Evolutionary conservation across 169 alveolate genomes (phyloP).

Genomic region (Perkinsus olseni): DNA sequence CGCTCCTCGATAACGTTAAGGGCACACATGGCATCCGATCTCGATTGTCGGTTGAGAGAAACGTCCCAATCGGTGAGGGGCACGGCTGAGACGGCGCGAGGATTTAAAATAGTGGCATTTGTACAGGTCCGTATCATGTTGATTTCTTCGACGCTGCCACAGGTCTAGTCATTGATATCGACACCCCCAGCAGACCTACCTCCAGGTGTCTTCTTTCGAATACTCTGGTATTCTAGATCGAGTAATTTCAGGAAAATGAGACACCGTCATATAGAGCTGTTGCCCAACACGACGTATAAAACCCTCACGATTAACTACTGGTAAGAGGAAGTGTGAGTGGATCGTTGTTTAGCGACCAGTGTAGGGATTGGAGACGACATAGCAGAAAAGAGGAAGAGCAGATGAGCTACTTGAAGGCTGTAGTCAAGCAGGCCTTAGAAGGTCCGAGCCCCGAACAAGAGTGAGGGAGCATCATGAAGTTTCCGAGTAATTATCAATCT

Average conservation of each 20-base stretch:
- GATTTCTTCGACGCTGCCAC: slow-evolving; percentile 39
- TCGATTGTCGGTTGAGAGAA: slow-evolving; percentile 17
- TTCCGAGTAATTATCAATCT: not conserved
- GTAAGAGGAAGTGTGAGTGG: not conserved
- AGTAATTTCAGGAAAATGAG: not conserved
- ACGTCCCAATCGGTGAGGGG: not conserved
- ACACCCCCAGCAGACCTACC: slow-evolving; percentile 26
- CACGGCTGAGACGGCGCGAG: not conserved
- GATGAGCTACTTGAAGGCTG: not conserved
- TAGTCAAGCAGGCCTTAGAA: not conserved
- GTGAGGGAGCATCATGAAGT: not conserved
- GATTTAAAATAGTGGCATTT: not conserved
- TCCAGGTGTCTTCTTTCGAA: slow-evolving; percentile 1
- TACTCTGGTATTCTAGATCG: not conserved
- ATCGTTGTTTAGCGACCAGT: not conserved
- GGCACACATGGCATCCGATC: slow-evolving; percentile 9
- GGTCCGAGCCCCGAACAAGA: not conserved
- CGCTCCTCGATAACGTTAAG: slow-evolving; percentile 29
- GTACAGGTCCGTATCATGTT: slow-evolving; percentile 34
- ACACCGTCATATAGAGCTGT: not conserved
- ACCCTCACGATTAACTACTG: not conserved
- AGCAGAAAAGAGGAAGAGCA: not conserved
- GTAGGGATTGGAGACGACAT: not conserved
- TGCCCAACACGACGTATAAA: not conserved
- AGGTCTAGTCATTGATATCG: slow-evolving; percentile 25